Conservation (phyloP, 176 grass and related monocot species). For the Alloteropsis semialata region DNA sequence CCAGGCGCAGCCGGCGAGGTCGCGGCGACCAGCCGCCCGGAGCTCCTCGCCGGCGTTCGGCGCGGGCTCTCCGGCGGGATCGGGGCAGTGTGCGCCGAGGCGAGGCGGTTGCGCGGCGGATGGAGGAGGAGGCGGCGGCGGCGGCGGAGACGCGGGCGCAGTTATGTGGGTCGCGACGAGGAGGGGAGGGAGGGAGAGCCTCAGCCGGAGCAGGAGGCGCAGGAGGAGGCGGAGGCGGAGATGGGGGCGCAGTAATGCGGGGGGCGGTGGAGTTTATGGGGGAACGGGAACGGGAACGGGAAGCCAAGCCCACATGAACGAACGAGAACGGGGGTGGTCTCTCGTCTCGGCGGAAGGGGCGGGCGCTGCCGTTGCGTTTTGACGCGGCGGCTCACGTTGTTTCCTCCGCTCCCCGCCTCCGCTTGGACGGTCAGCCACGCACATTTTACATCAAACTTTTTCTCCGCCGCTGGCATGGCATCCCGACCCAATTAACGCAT, state of each 20-base stretch:
- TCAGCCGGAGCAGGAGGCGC: not conserved
- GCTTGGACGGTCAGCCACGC: constrained; percentile 37
- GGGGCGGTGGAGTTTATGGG: constrained; percentile 34
- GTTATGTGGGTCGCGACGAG: constrained; percentile 11
- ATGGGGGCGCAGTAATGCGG: constrained; percentile 27
- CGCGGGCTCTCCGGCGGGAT: not conserved
- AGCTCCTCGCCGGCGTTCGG: constrained; percentile 1
- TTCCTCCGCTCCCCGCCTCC: constrained; percentile 19
- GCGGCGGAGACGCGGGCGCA: not conserved
- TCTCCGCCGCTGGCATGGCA: not conserved
- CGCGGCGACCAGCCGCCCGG: not conserved
- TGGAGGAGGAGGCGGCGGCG: not conserved
- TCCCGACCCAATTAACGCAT: not conserved
- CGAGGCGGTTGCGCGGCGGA: not conserved
- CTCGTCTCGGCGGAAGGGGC: not conserved
- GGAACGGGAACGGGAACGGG: constrained; percentile 1
- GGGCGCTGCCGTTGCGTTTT: constrained; percentile 15
- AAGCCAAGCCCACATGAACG: not conserved
- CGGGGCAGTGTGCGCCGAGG: not conserved
- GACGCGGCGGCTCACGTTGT: constrained; percentile 26
- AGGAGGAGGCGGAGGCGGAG: not conserved
- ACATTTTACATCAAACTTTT: constrained; percentile 32
- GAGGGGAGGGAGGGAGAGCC: not conserved
- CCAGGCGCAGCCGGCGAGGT: not conserved
- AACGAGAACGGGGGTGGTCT: too few species aligned